Evolutionary conservation across 1,284 basidiomycete species (phyloP), one percentile per base, ranked within the genome.

Genomic region (Cryptococcus sp.): DNA sequence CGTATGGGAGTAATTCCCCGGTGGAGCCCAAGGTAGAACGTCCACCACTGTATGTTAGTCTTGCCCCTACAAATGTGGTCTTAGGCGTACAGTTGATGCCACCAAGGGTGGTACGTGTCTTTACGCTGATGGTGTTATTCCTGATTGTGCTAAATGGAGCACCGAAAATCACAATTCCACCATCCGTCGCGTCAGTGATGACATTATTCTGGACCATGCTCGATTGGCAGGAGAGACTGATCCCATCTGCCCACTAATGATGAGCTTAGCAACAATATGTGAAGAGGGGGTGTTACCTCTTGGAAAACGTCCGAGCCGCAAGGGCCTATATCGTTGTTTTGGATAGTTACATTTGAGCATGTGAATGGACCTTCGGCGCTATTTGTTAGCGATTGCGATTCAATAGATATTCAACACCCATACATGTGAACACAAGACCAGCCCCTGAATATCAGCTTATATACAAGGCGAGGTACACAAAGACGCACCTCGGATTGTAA

Each of bases 101-200:
- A 36, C 87, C 87, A 13, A 89, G 77, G 1, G 85, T 75, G 1
- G 85, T 86, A 60, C 82, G 48, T 57, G 81, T 85, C 41, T 82
- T 76, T 5, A 85, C 80, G 78, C 80, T 84, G 57, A 90, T 85
- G 0, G 85, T 87, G 66, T 86, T 86, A 61, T 83, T 83, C 56
- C 85, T 80, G n/a, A 91, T 82, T 42, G 81, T 76, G 1, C 83
- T 83, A 2, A 85, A 86, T 2, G 87, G 87, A 1, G 87, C 76
- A n/a, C 88, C 88, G 62, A 91, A 91, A 2, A 91, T 62, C 1
- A 91, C 89, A 49, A 90, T 86, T 2, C 84, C 59, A 39, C 69
- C 69, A 64, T 91, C 89, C 1, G 89, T 91, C 3, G 88, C 70
- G 50, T 72, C 72, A 16, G 81, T 79, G 49, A 92, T 77, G 70